Evolutionary conservation across 2,329 filamentous ascomycete species (phyloP).

Genomic region (Macrophomina phaseolina): DNA sequence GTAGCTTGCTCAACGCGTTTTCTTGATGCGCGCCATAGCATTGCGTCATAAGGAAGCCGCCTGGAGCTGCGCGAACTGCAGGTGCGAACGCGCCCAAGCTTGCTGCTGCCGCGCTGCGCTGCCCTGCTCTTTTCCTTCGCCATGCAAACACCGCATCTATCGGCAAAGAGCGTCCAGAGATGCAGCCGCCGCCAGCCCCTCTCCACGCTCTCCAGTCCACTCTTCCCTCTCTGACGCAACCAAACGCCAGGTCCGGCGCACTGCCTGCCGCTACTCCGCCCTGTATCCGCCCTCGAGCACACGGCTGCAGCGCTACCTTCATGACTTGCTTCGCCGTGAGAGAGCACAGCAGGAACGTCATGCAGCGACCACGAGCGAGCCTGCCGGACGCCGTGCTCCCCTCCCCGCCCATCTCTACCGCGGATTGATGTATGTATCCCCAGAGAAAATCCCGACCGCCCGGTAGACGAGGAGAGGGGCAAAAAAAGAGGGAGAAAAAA

Average conservation of each 20-base stretch:
- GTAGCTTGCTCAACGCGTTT: not conserved
- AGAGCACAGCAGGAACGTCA: not conserved
- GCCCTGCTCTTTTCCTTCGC: not conserved
- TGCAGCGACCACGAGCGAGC: constrained; percentile 15
- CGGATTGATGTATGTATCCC: not conserved
- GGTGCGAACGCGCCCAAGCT: not conserved
- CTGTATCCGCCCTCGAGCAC: constrained; percentile 9
- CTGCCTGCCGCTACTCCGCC: not conserved
- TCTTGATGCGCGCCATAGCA: not conserved
- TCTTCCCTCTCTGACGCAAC: not conserved
- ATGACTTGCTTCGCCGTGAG: constrained; percentile 10
- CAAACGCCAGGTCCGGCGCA: not conserved
- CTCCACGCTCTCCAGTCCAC: not conserved
- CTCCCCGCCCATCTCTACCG: not conserved
- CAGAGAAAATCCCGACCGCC: not conserved
- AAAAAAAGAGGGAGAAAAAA: not conserved
- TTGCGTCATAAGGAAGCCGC: constrained; percentile 6
- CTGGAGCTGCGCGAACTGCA: too few species aligned
- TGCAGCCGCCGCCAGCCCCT: not conserved
- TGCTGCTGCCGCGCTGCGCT: not conserved
- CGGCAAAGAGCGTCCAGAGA: not conserved
- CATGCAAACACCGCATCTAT: constrained; percentile 17
- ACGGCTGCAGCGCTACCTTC: constrained; percentile 7
- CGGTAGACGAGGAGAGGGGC: not conserved
- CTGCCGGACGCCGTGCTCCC: not conserved